These are phyloP conservation scores for Dryas drummondii DNA, from an alignment of 306 rosid genomes.

Conservation along the genomic window DNA sequence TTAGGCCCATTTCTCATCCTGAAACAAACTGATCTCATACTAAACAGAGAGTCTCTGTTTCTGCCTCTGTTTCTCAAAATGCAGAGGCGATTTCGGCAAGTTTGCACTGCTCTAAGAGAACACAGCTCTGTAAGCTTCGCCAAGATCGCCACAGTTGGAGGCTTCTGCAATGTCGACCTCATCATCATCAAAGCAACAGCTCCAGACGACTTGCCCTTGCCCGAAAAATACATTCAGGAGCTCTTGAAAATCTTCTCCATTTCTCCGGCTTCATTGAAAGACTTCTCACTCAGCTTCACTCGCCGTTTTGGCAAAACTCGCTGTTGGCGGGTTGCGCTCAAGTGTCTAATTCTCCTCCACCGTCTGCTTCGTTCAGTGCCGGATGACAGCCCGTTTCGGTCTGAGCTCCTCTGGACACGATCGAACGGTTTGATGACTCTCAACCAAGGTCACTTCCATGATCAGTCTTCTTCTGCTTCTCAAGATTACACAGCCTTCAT, in stretches of 20 bases:
- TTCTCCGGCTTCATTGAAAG: slow-evolving; percentile 52
- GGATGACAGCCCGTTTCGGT: slow-evolving; percentile 31
- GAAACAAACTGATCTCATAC: neutral
- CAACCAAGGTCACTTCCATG: slow-evolving; percentile 52
- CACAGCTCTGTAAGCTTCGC: slow-evolving; percentile 53
- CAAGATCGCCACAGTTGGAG: slow-evolving; percentile 58
- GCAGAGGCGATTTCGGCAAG: slow-evolving; percentile 52
- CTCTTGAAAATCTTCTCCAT: slow-evolving; percentile 59
- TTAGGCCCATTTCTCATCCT: neutral
- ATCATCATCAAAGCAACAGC: slow-evolving; percentile 65
- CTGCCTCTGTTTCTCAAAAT: slow-evolving; percentile 25
- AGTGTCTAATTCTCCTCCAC: slow-evolving; percentile 78
- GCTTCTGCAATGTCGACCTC: slow-evolving; percentile 52
- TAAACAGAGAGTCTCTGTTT: neutral
- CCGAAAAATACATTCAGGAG: slow-evolving; percentile 53
- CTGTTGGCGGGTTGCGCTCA: slow-evolving; percentile 78
- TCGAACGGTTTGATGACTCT: slow-evolving; percentile 59
- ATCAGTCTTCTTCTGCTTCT: slow-evolving; percentile 32
- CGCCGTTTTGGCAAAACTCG: slow-evolving; percentile 64
- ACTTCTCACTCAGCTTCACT: slow-evolving; percentile 56
- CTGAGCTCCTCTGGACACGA: slow-evolving; percentile 51
- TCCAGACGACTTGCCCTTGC: slow-evolving; percentile 56
- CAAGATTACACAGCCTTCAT: slow-evolving; percentile 45
- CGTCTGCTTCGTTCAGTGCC: slow-evolving; percentile 66
- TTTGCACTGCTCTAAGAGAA: slow-evolving; percentile 52